These are phyloP conservation scores for Xylaria sp. DNA, from an alignment of 2,329 filamentous ascomycete genomes.

Conservation along the genomic window DNA sequence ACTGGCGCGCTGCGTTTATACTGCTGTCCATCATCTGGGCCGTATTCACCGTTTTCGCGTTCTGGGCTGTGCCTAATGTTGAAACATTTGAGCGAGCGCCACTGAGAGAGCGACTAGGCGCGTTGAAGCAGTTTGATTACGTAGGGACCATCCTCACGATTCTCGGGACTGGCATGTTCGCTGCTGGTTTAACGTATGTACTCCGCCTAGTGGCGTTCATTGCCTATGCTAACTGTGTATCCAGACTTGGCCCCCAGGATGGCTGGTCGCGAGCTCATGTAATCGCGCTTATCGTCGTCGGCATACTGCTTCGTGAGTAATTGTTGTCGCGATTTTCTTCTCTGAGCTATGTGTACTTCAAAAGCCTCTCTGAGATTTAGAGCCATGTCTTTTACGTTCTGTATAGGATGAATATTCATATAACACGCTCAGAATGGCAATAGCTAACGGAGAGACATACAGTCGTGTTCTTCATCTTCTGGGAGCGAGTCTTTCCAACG, in stretches of 20 bases:
- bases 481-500: slow-evolving; percentile 65
- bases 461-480: slow-evolving; percentile 67
- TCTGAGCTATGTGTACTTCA: not conserved
- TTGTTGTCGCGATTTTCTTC: not conserved
- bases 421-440: not conserved
- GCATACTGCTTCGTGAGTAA: slow-evolving; percentile 58
- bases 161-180: slow-evolving; percentile 73
- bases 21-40: slow-evolving; percentile 72
- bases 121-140: slow-evolving; percentile 68
- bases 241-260: slow-evolving; percentile 63
- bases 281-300: slow-evolving; percentile 70
- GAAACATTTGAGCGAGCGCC: slow-evolving; percentile 56
- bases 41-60: slow-evolving; percentile 65
- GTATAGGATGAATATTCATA: not conserved
- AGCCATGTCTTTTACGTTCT: not conserved
- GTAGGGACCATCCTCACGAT: slow-evolving; percentile 70
- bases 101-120: slow-evolving; percentile 50
- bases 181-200: slow-evolving; percentile 67
- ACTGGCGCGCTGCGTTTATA: slow-evolving; percentile 72
- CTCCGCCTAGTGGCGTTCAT: not conserved
- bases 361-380: not conserved
- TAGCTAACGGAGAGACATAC: not conserved
- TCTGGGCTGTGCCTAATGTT: slow-evolving; percentile 70
- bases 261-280: slow-evolving; percentile 73
- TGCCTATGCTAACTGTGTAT: slow-evolving; percentile 29